Base-by-base conservation (phyloP, 2,329 filamentous ascomycete species). In the Diaporthe citri region DNA sequence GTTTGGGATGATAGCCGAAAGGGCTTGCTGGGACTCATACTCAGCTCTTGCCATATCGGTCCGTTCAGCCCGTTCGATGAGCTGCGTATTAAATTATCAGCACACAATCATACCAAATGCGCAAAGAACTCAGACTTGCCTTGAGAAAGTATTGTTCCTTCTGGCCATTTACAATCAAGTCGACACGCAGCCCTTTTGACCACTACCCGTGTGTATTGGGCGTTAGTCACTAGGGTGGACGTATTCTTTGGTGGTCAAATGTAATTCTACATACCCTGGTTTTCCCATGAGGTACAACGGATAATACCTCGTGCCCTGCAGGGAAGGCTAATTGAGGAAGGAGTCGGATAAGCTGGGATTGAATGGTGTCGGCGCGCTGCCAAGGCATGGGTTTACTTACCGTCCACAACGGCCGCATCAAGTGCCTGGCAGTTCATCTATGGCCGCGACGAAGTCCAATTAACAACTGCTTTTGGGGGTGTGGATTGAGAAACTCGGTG, bases 281-380 rank as follows among this genome's bases (percentile, higher is more conserved):
- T 71, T 74, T 64, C 5, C 78, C 79, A 22, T 78, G 78, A 3
- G 76, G 75, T 2, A 55, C 76, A 15, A 79, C 77, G n/a, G 78
- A 79, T 9, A 78, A 55, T 6, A 78, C 76, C 43, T 75, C 55
- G 51, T 75, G 73, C 9, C 74, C 76, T 13, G 73, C 55, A 15
- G 77, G 77, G 5, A 78, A 74, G n/a, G 57, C 77, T 78, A 48
- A 9, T 10, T 28, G 25, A 46, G 12, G n/a, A n/a, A 46, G 12
- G n/a, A n/a, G 39, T 71, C 12, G 59, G 39, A 39, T 10, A 39
- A 31, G 17, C 12, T 6, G 51, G 15, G 36, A 15, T 39, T 39
- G 36, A 39, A 39, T 39, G 15, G 31, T 10, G 31, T 34, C 36
- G 15, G 25, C 4, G 25, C 25, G 20, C 22, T 25, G 17, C 39